A percentile compares a stretch with the other conserved stretches of the same genome.
Evolutionary conservation across 179 eudicot species (phyloP).

Genomic region (Drosera spatulata): DNA sequence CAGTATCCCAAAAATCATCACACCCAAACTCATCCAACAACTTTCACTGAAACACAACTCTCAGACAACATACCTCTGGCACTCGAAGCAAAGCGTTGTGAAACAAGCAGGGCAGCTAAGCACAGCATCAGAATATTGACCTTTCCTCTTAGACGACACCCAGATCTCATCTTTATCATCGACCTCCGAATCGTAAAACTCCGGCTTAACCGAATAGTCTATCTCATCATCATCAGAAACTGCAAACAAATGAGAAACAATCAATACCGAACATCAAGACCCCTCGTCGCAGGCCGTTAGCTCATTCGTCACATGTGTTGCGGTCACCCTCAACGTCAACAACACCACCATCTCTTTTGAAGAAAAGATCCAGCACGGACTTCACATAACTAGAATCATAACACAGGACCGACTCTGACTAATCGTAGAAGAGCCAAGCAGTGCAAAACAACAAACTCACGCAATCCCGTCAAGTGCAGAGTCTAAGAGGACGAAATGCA

Average conservation of each 20-base stretch:
- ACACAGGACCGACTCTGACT: too few relatives aligned
- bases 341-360: too few relatives aligned
- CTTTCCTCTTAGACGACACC: conserved; percentile 55
- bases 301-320: not conserved
- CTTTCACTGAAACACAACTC: not conserved
- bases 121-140: conserved; percentile 64
- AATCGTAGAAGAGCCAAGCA: too few relatives aligned
- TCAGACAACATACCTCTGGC: conserved; percentile 46
- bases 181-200: conserved; percentile 68
- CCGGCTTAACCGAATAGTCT: conserved; percentile 69
- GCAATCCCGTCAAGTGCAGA: too few relatives aligned
- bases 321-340: not conserved
- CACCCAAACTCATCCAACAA: not conserved
- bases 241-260: conserved; percentile 12
- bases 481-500: too few relatives aligned
- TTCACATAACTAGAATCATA: too few relatives aligned
- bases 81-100: conserved; percentile 66
- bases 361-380: too few relatives aligned
- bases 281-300: too few relatives aligned
- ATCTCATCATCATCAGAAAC: conserved; percentile 86
- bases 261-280: not conserved
- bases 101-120: conserved; percentile 97
- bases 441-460: too few relatives aligned
- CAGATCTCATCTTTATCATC: conserved; percentile 73
- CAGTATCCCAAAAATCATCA: not conserved